Evolutionary conservation across 1,284 basidiomycete species (phyloP), one percentile per base, ranked within the genome.

Genomic region (Rhizopogon hawkerae): DNA sequence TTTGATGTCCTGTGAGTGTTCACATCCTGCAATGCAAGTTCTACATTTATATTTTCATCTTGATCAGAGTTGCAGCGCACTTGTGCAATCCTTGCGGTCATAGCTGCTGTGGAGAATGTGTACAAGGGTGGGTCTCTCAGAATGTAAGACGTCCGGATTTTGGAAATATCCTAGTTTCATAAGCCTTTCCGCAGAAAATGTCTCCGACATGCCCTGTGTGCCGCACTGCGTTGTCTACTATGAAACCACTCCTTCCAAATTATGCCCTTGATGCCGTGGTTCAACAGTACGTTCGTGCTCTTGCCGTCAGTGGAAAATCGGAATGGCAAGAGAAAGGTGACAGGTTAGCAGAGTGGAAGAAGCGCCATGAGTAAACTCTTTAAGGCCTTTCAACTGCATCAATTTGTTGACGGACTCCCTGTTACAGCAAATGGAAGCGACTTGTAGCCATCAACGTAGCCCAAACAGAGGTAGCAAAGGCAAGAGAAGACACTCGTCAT

Each of bases 1-100:
- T 79, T 64, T 58, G 78, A 81, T 57, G 61, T 79, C 35, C 64
- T 80, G 78, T 78, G 56, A 51, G 76, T 64, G 14, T 42, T 26
- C 31, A 14, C 24, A 35, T 24, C 11, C 38, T 21, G 16, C 24
- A 35, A 46, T 10, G 23, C 10, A 18, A 2, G 14, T 13, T 11
- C 7, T 7, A 34, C 21, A 11, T 24, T 35, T 24, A 42, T 16
- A 23, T 43, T 55, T 21, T 63, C 31, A 21, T 5, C 10, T 36
- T 13, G 29, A 45, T 50, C 51, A 81, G 78, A 48, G 76, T 72
- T 36, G 72, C 70, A 35, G 64, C 77, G n/a, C 76, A 79, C 57
- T 50, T 75, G 34, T 66, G 71, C 18, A 80, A 76, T 58, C 78
- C 78, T 4, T 81, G 78, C 54, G 78, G 78, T 16, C 78, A 81